These are phyloP conservation scores for Cerioporus squamosus DNA, from an alignment of 1,284 basidiomycete species.

Conservation along the genomic window DNA sequence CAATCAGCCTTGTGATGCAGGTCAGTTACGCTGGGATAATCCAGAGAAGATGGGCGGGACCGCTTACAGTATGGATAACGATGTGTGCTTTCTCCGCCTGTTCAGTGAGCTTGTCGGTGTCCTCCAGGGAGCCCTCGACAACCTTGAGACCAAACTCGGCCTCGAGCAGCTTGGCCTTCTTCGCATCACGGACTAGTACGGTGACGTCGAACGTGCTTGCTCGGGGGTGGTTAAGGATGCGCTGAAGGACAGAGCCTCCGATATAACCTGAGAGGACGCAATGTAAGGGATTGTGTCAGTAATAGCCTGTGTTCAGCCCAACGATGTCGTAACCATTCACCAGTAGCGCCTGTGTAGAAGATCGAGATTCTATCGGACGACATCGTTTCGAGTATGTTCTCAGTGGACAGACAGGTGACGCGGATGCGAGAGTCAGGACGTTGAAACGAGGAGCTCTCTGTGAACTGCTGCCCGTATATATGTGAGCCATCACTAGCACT, in stretches of 20 bases:
- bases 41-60: not conserved
- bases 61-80: slow-evolving; percentile 22
- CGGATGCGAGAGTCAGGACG: too few species aligned
- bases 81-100: slow-evolving; percentile 23
- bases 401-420: too few species aligned
- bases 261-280: slow-evolving; percentile 27
- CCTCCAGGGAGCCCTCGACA: slow-evolving; percentile 25
- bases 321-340: not conserved
- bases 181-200: slow-evolving; percentile 24
- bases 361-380: not conserved
- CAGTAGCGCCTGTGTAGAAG: slow-evolving; percentile 13
- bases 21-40: not conserved
- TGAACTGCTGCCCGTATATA: too few species aligned
- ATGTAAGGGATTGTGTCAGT: not conserved
- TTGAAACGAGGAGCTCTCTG: too few species aligned
- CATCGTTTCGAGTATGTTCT: not conserved
- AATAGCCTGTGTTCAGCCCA: not conserved
- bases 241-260: slow-evolving; percentile 29
- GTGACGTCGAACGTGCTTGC: slow-evolving; percentile 27
- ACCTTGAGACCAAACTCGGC: slow-evolving; percentile 24
- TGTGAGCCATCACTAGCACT: too few species aligned
- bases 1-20: too few species aligned
- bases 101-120: slow-evolving; percentile 17
- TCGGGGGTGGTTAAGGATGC: slow-evolving; percentile 28
- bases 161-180: slow-evolving; percentile 28